phyloP scores from a whole-genome alignment of 768 basidiomycete genomes.

The Naematelia aurantialba region DNA sequence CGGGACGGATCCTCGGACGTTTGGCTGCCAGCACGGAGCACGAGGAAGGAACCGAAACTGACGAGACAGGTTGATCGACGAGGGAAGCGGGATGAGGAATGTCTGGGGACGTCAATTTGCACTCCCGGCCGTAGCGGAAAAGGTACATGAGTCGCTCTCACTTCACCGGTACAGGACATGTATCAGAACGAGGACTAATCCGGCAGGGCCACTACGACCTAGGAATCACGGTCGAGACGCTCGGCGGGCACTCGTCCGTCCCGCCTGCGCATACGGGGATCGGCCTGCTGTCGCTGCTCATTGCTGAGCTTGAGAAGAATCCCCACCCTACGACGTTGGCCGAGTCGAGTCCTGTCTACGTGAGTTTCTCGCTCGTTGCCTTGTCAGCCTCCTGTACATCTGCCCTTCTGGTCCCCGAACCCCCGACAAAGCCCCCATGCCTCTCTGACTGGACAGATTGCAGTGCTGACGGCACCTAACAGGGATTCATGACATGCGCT shows the following conservation, averaged over 20 bases:
- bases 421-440: no score
- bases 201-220: conserved; percentile 43
- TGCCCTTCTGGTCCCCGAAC: background rate
- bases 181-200: conserved; percentile 2
- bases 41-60: no score
- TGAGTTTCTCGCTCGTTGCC: no score
- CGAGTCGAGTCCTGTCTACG: conserved; percentile 27
- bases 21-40: no score
- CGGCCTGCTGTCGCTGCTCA: conserved; percentile 67
- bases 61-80: conserved; percentile 63
- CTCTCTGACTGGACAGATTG: no score
- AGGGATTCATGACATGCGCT: conserved; percentile 59
- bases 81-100: conserved; percentile 62
- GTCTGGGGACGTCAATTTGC: conserved; percentile 43
- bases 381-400: no score
- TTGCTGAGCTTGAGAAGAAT: conserved; percentile 65
- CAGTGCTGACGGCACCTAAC: no score
- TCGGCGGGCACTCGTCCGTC: conserved; percentile 80
- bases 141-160: conserved; percentile 32
- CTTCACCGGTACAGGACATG: conserved; percentile 15
- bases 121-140: conserved; percentile 48
- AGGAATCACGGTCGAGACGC: conserved; percentile 40
- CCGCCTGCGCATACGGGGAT: conserved; percentile 78
- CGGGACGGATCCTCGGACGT: no score
- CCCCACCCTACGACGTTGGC: conserved; percentile 52